Base-by-base conservation (phyloP, 371 early-diverging fungal species). In the Mortierella sp. region DNA sequence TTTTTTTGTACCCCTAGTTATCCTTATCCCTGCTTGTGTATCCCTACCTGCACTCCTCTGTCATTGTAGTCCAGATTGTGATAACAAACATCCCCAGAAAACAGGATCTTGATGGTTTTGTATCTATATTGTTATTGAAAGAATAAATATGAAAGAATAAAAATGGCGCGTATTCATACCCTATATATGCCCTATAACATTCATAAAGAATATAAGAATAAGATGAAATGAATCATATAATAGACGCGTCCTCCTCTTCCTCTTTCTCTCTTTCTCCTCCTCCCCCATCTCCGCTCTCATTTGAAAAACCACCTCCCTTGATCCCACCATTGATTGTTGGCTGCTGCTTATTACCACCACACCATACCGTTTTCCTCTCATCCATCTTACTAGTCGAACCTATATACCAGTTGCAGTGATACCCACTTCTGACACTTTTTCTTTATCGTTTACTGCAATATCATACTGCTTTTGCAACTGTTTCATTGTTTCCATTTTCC, bases 401-500 rank as follows among this genome's bases (percentile, higher is more conserved):
- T 24, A 50, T 50, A 50, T 50, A 50, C 19, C 19, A 50, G 50
- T 33, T 50, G 28, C 58, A 41, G 58, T 55, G 58, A 66, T 43
- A 33, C 28, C 28, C 50, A 50, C 50, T 50, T 50, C 50, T 50
- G 50, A 50, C 50, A 50, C n/a, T 3, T 50, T 50, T 50, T 50
- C 19, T 50, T 50, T 50, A 6, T 50, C 21, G 15, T 6, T 0
- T n/a, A n/a, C 43, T 22, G 61, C 69, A 45, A 72, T 72, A 67
- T n/a, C 57, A 62, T 66, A 66, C 72, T 72, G 62, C 61, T 57
- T 24, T 45, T 22, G 19, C 58, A 62, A 72, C 67, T 72, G 72
- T 72, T 67, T 72, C 76, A 70, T 66, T 70, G 57, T 41, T 40
- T 43, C 59, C 65, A 21, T 24, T 33, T 21, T 2, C 38, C 47